A percentile compares a stretch with the other conserved stretches of the same genome.
These are phyloP conservation scores for Stemphylium beticola DNA, from an alignment of 2,329 filamentous ascomycete species.

Conservation along the genomic window DNA sequence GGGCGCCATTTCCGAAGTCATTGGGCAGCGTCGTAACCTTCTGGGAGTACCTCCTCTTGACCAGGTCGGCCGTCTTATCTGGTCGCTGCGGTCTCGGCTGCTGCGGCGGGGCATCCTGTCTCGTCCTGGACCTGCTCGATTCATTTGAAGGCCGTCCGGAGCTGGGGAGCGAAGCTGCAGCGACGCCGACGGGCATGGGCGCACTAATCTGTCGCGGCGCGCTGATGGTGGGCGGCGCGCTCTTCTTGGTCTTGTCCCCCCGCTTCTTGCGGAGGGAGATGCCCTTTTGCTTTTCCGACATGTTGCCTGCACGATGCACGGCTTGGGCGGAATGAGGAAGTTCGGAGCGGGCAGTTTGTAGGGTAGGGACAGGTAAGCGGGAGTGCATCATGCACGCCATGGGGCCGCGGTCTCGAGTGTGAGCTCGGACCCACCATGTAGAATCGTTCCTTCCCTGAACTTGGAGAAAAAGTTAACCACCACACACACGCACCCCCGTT, in stretches of 20 bases:
- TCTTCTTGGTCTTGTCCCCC: conserved; percentile 61
- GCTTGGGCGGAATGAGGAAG: neutral
- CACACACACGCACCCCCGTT: conserved; percentile 17
- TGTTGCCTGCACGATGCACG: conserved; percentile 28
- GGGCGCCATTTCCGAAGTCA: conserved; percentile 70
- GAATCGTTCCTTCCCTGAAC: conserved; percentile 30
- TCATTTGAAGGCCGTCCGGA: conserved; percentile 47
- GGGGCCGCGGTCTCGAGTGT: conserved; percentile 17
- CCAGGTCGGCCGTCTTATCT: conserved; percentile 74
- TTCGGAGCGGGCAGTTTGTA: neutral
- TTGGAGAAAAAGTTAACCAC: conserved; percentile 15
- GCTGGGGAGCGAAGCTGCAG: conserved; percentile 42
- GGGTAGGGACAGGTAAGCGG: conserved; percentile 13
- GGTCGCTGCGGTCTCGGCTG: conserved; percentile 52
- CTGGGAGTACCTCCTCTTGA: conserved; percentile 93
- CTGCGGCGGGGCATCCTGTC: conserved; percentile 33
- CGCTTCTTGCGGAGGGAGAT: conserved; percentile 70
- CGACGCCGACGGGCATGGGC: conserved; percentile 44
- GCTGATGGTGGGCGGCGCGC: conserved; percentile 56
- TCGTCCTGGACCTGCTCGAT: conserved; percentile 44
- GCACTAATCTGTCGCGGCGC: conserved; percentile 61
- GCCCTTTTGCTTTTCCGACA: conserved; percentile 61
- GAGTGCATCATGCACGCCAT: conserved; percentile 6
- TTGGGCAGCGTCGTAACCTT: conserved; percentile 80
- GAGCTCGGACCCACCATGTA: conserved; percentile 33